Evolutionary conservation across 2,329 filamentous ascomycete genomes (phyloP).

Genomic region (Trichoderma sp.): DNA sequence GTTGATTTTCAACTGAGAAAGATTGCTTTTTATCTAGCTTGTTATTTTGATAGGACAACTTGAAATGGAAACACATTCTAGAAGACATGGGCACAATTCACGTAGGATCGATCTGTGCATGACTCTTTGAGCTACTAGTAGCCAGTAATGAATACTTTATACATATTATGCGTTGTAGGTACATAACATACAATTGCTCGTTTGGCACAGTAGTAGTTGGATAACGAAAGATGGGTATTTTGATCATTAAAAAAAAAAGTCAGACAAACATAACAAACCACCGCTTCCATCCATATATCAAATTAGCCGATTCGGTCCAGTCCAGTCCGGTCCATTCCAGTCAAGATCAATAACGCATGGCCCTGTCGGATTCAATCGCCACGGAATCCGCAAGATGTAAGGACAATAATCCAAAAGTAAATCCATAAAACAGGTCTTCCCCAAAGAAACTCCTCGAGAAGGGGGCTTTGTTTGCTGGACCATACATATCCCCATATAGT

Average conservation of each 20-base stretch:
- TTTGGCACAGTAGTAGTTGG: neutral
- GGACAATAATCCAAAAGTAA: neutral
- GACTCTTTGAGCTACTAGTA: neutral
- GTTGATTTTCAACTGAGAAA: neutral
- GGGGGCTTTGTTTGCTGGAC: too few species aligned
- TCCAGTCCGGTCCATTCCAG: neutral
- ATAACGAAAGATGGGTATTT: neutral
- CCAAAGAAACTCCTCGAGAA: neutral
- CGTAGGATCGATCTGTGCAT: neutral
- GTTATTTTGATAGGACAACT: neutral
- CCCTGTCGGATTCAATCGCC: neutral
- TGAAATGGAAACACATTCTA: neutral
- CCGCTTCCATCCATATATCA: neutral
- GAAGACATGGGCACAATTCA: neutral
- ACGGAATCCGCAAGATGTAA: neutral
- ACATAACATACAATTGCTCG: neutral
- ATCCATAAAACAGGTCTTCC: neutral
- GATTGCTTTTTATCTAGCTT: constrained; percentile 1
- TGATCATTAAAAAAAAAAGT: neutral
- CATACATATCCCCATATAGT: too few species aligned
- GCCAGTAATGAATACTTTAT: neutral
- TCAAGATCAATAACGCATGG: neutral
- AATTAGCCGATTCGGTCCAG: neutral
- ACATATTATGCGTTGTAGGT: neutral
- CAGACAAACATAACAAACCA: neutral